A percentile compares a stretch with the other conserved stretches of the same genome.
Conservation (phyloP, 768 basidiomycete genomes). For the Phylloporus sp. region DNA sequence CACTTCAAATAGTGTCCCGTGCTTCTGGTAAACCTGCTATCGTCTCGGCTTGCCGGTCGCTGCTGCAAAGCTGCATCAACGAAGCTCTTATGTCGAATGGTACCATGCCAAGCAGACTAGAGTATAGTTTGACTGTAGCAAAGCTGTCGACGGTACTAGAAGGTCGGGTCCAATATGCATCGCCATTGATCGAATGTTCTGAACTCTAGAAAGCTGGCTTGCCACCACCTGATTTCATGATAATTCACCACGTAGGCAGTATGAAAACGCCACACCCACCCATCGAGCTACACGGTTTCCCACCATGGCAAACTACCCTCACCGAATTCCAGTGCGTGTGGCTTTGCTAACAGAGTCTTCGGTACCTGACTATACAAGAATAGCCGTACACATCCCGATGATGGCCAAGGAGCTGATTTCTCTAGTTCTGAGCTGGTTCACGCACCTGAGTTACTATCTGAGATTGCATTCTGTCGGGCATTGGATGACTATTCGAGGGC, state of each 20-base stretch:
- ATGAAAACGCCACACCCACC: slow-evolving; percentile 38
- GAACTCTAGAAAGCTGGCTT: slow-evolving; percentile 48
- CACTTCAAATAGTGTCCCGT: slow-evolving; percentile 55
- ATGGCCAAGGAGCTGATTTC: not conserved
- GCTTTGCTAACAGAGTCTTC: not conserved
- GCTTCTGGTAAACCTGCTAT: slow-evolving; percentile 63
- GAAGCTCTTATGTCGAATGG: slow-evolving; percentile 1
- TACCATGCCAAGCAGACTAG: not conserved
- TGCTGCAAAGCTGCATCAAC: slow-evolving; percentile 32
- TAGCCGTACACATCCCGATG: slow-evolving; percentile 24
- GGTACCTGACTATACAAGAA: slow-evolving; percentile 3
- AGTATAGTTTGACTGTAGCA: slow-evolving; percentile 40
- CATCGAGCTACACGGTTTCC: slow-evolving; percentile 70
- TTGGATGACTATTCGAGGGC: slow-evolving; percentile 70
- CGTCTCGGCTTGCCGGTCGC: slow-evolving; percentile 46
- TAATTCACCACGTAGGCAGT: slow-evolving; percentile 57
- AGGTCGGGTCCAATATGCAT: slow-evolving; percentile 39
- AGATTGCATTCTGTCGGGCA: slow-evolving; percentile 61
- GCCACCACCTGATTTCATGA: slow-evolving; percentile 71
- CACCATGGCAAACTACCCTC: slow-evolving; percentile 82
- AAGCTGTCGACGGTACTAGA: slow-evolving; percentile 51
- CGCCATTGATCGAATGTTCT: slow-evolving; percentile 4
- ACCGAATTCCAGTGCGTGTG: slow-evolving; percentile 72
- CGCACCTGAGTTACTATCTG: slow-evolving; percentile 37
- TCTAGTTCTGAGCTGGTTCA: not conserved